Base-by-base conservation (phyloP, 2,329 filamentous ascomycete species). In the Alternaria sp. region DNA sequence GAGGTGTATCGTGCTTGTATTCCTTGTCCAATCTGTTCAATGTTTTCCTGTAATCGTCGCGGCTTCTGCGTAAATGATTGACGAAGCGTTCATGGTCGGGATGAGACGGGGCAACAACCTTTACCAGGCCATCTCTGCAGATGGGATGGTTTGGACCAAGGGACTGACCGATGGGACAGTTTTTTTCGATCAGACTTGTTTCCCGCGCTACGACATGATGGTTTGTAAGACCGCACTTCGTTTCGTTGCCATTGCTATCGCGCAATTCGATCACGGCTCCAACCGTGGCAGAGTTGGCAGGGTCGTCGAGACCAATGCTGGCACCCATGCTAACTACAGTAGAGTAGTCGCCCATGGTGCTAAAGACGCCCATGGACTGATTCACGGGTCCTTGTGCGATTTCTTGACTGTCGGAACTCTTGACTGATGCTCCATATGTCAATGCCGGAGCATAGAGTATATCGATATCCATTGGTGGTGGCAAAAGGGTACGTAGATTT, bases 311-410 rank as follows among this genome's bases (percentile, higher is more conserved):
- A 29, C 45, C 45, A 4, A 49, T 49, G n/a, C 45, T 49, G 3
- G 45, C 17, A 7, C 45, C 45, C 45, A 49, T 49, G 17, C 36
- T 10, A 10, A 49, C 31, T 14, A 49, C 11, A 11, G 21, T 10
- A 34, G 13, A 29, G 45, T 49, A 49, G 45, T 49, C 45, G 11
- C 36, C n/a, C 31, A 49, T 49, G 7, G 45, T 46, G 5, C 17
- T 17, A 17, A 17, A 17, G 17, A 17, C 17, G 17, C 17, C 17
- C 17, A 17, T 17, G 17, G 17, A 17, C 17, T 17, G 17, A 17
- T 17, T 17, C 17, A 17, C 17, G 17, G 17, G n/a, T 46, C 14
- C n/a, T 46, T n/a, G 44, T 46, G 17, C 17, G 17, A 17, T 17
- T 17, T 17, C 17, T 17, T 17, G 17, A 17, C 17, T 17, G 17